Percentiles rank a stretch among this genome's conserved stretches.
Conservation (phyloP, 2,329 filamentous ascomycete genomes). For the Hypoxylon sp. region DNA sequence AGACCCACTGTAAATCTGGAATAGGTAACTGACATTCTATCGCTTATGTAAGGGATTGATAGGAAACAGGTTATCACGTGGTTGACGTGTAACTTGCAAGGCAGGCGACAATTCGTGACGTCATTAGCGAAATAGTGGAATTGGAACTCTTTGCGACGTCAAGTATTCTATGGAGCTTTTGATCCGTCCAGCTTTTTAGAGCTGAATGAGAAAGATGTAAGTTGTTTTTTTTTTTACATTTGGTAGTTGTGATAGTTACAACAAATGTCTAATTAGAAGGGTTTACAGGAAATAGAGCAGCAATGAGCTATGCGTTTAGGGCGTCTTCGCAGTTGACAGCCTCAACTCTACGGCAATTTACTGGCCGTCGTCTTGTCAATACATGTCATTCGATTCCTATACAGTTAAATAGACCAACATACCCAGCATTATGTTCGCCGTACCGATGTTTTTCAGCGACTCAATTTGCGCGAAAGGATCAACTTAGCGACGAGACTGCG, state of each 20-base stretch:
- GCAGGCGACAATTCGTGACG: slow-evolving; percentile 19
- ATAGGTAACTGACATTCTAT: no score
- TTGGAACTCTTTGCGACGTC: slow-evolving; percentile 12
- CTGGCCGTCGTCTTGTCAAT: slow-evolving; percentile 15
- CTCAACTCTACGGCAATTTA: slow-evolving; percentile 30
- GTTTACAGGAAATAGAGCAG: slow-evolving; percentile 29
- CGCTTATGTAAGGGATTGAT: slow-evolving; percentile 1
- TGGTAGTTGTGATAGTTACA: slow-evolving; percentile 7
- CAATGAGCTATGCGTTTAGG: slow-evolving; percentile 46
- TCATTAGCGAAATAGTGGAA: slow-evolving; percentile 23
- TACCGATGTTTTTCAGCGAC: slow-evolving; percentile 35
- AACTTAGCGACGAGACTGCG: slow-evolving; percentile 35
- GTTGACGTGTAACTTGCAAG: neutral
- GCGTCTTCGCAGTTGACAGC: slow-evolving; percentile 40
- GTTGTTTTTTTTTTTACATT: neutral
- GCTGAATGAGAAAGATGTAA: slow-evolving; percentile 8
- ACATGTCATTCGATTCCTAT: neutral
- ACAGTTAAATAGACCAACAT: no score
- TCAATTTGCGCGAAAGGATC: slow-evolving; percentile 15
- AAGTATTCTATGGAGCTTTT: slow-evolving; percentile 24
- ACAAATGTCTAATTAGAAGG: slow-evolving; percentile 14
- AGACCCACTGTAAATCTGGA: no score
- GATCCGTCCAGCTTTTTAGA: slow-evolving; percentile 24
- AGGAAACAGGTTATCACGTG: slow-evolving; percentile 9
- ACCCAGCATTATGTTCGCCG: neutral